phyloP scores from a whole-genome alignment of 1,139 yeast species.

The Sugiyamaella japonica region DNA sequence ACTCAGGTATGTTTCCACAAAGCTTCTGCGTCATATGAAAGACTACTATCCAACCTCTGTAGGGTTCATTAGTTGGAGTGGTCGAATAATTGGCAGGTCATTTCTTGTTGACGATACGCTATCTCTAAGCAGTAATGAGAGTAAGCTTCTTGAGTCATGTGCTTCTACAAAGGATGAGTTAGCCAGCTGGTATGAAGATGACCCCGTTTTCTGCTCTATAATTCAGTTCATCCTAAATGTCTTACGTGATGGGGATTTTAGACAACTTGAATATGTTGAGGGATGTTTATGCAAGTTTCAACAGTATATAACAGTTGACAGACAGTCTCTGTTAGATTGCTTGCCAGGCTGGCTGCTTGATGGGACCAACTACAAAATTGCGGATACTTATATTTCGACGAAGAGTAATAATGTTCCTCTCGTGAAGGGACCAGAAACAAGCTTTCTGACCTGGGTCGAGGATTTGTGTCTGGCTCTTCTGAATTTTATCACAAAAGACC shows the following conservation, averaged over 20 bases:
- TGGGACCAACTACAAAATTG: slow-evolving; percentile 2
- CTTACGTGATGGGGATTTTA: slow-evolving; percentile 7
- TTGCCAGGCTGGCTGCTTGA: slow-evolving; percentile 13
- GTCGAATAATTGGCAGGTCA: slow-evolving; percentile 11
- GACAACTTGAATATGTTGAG: slow-evolving; percentile 14
- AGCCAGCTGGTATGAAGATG: slow-evolving; percentile 2
- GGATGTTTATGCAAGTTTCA: slow-evolving; percentile 12
- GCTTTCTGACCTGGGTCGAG: slow-evolving; percentile 7
- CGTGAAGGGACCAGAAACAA: neutral
- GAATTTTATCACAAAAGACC: neutral
- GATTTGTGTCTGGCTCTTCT: neutral
- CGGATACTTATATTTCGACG: neutral
- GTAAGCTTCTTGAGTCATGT: neutral
- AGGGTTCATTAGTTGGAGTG: slow-evolving; percentile 7
- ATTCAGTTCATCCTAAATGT: neutral
- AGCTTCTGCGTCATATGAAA: slow-evolving; percentile 1
- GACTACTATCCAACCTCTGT: neutral
- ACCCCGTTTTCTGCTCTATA: slow-evolving; percentile 7
- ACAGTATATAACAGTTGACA: slow-evolving; percentile 1
- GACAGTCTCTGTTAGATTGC: slow-evolving; percentile 7
- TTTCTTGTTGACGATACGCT: slow-evolving; percentile 8
- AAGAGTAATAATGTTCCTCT: neutral
- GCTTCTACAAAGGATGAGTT: neutral
- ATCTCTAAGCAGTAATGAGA: neutral
- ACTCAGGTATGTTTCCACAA: neutral